Base-by-base conservation (phyloP, 75 land plant genomes). In the Selaginella tamariscina region DNA sequence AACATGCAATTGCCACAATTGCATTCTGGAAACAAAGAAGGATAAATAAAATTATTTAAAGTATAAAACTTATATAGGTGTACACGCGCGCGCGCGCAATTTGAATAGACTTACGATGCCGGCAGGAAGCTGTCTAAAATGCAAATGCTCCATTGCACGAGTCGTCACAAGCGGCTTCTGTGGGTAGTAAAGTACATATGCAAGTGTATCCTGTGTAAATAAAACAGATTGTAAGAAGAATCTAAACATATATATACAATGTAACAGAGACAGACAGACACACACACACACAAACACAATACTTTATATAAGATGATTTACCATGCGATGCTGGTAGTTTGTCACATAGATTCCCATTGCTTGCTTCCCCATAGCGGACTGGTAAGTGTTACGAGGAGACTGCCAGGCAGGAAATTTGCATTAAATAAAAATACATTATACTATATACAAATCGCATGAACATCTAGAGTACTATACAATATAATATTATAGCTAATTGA, bases 291-390 rank as follows among this genome's bases (percentile, higher is more conserved):
- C n/a, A n/a, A n/a, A n/a, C n/a, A n/a, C n/a, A n/a, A n/a, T n/a
- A n/a, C n/a, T n/a, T n/a, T n/a, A n/a, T n/a, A n/a, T n/a, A 2
- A 65, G 30, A 23, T 20, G 26, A 27, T 65, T 63, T 72, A 95
- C 99, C 99, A 95, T 95, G 56, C 99, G 80, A 24, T 90, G 80
- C 62, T 95, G 99, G 76, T 90, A 95, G 77, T 95, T 95, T 8
- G 99, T 95, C 30, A 95, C 99, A 70, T 95, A 95, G 0, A 95
- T 95, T 30, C 99, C 99, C 99, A 95, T 91, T 5, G 99, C 96
- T 73, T 95, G 99, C 75, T 95, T 95, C 1, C 98, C 99, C 99
- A 95, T 95, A 65, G 99, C 96, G 29, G 99, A 95, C 66, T 95
- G 99, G 60, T 95, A 95, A 9, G 99, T 95, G 62, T 95, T 95